A percentile compares a stretch with the other conserved stretches of the same genome.
Evolutionary conservation across 1,139 yeast genomes (phyloP).

Genomic region (Pichia sp.): DNA sequence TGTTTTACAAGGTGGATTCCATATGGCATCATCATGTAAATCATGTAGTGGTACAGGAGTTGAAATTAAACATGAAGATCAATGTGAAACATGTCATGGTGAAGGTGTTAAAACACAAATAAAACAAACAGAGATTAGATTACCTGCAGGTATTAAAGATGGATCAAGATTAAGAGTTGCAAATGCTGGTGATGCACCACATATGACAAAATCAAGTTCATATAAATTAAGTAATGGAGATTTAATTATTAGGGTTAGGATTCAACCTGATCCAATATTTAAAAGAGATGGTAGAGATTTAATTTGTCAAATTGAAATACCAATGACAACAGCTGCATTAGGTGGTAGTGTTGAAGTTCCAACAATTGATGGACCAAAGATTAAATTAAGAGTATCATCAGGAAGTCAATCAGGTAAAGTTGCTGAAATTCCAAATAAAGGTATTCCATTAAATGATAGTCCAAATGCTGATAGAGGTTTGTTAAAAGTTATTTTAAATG

Average conservation of each 20-base stretch:
- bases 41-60: conserved; percentile 90
- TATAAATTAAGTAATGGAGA: conserved; percentile 76
- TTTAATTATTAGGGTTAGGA: conserved; percentile 72
- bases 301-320: conserved; percentile 57
- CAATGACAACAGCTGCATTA: conserved; percentile 93
- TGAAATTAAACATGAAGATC: conserved; percentile 57
- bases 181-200: conserved; percentile 90
- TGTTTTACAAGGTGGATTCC: conserved; percentile 86
- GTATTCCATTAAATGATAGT: conserved; percentile 67
- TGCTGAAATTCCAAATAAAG: conserved; percentile 78
- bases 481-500: conserved; percentile 67
- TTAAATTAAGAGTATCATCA: conserved; percentile 75
- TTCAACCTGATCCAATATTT: conserved; percentile 67
- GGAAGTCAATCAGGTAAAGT: conserved; percentile 79
- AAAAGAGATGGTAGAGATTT: conserved; percentile 60
- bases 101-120: conserved; percentile 72
- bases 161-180: conserved; percentile 81
- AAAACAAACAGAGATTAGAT: conserved; percentile 67
- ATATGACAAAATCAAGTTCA: conserved; percentile 57
- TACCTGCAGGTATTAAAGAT: conserved; percentile 86
- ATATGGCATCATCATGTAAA: conserved; percentile 90
- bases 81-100: conserved; percentile 80
- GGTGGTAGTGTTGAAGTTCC: conserved; percentile 91
- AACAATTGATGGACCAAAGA: conserved; percentile 60
- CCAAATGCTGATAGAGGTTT: conserved; percentile 56